Conservation (phyloP, 306 rosid species). For the Cicer arietinum region DNA sequence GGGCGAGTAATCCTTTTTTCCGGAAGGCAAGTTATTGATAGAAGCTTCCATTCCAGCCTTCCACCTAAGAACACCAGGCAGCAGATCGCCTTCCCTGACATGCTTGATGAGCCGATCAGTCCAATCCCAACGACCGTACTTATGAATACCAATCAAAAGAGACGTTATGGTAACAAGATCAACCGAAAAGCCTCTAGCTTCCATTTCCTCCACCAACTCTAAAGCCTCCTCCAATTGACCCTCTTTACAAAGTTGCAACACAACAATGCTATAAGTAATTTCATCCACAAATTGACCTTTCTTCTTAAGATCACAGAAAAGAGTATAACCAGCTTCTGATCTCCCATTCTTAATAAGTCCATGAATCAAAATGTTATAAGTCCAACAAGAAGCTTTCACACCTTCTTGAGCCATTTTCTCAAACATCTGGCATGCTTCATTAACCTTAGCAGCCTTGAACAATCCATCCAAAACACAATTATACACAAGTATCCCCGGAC, state of each 20-base stretch:
- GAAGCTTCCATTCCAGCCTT: constrained; percentile 77
- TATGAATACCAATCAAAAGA: constrained; percentile 70
- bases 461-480: constrained; percentile 76
- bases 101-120: constrained; percentile 85
- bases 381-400: constrained; percentile 70
- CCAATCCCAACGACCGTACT: constrained; percentile 78
- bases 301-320: constrained; percentile 85
- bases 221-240: constrained; percentile 77
- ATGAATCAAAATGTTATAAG: constrained; percentile 79
- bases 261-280: constrained; percentile 79
- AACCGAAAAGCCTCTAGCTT: constrained; percentile 76
- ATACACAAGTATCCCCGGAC: constrained; percentile 62
- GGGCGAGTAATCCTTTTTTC: constrained; percentile 64
- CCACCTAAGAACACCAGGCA: constrained; percentile 78
- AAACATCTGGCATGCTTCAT: constrained; percentile 74
- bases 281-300: constrained; percentile 87
- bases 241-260: constrained; percentile 78
- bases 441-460: constrained; percentile 72
- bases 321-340: constrained; percentile 75
- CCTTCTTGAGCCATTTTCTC: constrained; percentile 89
- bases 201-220: constrained; percentile 88
- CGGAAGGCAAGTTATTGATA: constrained; percentile 61
- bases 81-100: constrained; percentile 72
- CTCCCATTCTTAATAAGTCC: constrained; percentile 84
- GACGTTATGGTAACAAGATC: constrained; percentile 81